Percentiles rank a stretch among this genome's conserved stretches.
These are phyloP conservation scores for Quercus variabilis DNA, from an alignment of 306 rosid genomes.

Conservation along the genomic window DNA sequence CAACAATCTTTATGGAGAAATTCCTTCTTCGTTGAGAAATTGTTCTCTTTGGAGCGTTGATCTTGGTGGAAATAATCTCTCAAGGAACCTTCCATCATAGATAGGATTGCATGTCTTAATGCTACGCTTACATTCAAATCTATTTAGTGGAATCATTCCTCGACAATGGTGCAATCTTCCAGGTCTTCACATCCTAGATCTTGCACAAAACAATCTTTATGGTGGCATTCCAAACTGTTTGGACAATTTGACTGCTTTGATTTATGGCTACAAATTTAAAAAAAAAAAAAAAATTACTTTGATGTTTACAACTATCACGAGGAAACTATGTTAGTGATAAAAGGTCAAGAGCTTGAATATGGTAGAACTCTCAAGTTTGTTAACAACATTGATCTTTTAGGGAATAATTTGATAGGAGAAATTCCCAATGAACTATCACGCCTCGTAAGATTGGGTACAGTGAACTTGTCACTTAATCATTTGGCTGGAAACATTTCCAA, in stretches of 20 bases:
- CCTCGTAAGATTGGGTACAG: neutral
- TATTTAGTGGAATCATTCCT: neutral
- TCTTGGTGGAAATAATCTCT: neutral
- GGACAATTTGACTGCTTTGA: neutral
- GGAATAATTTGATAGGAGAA: constrained; percentile 1
- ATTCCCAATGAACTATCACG: neutral
- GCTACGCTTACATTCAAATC: constrained; percentile 6
- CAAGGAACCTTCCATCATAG: neutral
- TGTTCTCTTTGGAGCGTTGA: neutral
- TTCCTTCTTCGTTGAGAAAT: neutral
- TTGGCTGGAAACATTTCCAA: no score
- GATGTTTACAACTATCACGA: no score
- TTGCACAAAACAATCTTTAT: no score
- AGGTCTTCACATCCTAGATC: no score
- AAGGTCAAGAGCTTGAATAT: neutral
- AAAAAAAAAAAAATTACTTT: no score
- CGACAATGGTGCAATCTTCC: no score
- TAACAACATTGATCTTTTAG: neutral
- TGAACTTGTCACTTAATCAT: constrained; percentile 15
- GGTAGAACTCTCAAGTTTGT: neutral
- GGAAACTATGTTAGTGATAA: no score
- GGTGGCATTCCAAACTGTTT: no score
- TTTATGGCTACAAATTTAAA: no score
- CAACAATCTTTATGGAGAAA: constrained; percentile 1
- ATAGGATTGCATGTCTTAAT: neutral